Percentiles rank a stretch among this genome's conserved stretches.
These are phyloP conservation scores for Calcarisporium arbuscula DNA, from an alignment of 2,329 filamentous ascomycete genomes.

Conservation along the genomic window DNA sequence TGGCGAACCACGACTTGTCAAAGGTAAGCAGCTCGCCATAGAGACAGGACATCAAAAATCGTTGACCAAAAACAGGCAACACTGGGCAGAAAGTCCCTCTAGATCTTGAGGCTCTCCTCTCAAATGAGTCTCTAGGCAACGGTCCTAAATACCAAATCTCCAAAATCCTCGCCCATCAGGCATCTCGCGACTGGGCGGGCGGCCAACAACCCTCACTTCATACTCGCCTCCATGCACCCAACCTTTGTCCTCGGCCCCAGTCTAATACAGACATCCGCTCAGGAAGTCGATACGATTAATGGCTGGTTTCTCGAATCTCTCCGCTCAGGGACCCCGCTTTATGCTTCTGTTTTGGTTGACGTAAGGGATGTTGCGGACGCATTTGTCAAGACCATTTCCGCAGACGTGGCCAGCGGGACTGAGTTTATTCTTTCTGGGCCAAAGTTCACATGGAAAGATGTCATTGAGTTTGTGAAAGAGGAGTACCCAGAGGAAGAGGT, in stretches of 20 bases:
- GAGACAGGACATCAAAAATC: no score
- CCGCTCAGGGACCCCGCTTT: slow-evolving; percentile 4
- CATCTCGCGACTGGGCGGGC: slow-evolving; percentile 10
- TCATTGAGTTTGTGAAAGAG: background rate
- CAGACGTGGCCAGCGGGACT: background rate
- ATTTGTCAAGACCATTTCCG: slow-evolving; percentile 1
- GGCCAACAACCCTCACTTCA: slow-evolving; percentile 7
- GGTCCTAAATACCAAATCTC: slow-evolving; percentile 9
- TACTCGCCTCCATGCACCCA: slow-evolving; percentile 8
- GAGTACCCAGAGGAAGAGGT: slow-evolving; percentile 4
- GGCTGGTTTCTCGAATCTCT: slow-evolving; percentile 8
- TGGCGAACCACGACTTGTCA: no score
- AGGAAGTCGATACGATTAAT: slow-evolving; percentile 9
- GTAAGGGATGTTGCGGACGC: slow-evolving; percentile 10
- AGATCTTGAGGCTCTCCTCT: slow-evolving; percentile 3
- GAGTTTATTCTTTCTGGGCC: slow-evolving; percentile 6
- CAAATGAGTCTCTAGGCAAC: slow-evolving; percentile 2
- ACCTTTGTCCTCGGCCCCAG: slow-evolving; percentile 11
- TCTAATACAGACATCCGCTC: slow-evolving; percentile 7
- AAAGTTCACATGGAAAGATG: slow-evolving; percentile 1
- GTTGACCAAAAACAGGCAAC: background rate
- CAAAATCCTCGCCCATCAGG: slow-evolving; percentile 12
- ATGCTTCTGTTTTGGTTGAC: slow-evolving; percentile 6
- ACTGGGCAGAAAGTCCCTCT: slow-evolving; percentile 1
- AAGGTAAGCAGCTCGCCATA: slow-evolving; percentile 2